Evolutionary conservation across 768 basidiomycete genomes (phyloP).

Genomic region (Pisolithus orientalis): DNA sequence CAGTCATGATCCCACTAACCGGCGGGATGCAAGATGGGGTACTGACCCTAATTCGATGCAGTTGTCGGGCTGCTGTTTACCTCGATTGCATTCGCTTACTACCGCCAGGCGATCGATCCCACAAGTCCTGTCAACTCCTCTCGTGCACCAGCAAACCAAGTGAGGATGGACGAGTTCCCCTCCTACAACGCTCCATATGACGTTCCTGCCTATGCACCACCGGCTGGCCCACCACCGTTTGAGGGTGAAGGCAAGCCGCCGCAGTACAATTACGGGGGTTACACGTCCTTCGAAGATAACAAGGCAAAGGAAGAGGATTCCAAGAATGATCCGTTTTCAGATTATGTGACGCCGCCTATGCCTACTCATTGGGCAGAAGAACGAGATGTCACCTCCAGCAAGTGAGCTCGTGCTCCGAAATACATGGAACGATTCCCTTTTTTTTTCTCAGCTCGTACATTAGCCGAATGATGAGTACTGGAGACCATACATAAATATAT

Average conservation of each 20-base stretch:
- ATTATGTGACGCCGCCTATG: constrained; percentile 32
- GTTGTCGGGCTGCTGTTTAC: constrained; percentile 58
- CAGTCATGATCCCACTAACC: constrained; percentile 16
- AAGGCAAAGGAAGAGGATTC: constrained; percentile 27
- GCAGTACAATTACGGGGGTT: constrained; percentile 37
- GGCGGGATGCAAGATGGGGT: neutral
- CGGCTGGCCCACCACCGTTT: constrained; percentile 43
- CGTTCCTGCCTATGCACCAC: constrained; percentile 39
- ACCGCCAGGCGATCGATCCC: constrained; percentile 72
- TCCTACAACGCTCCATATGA: constrained; percentile 57
- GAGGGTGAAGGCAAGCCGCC: constrained; percentile 40
- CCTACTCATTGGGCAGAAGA: constrained; percentile 34
- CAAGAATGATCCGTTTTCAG: constrained; percentile 53
- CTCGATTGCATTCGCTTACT: constrained; percentile 61
- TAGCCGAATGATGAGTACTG: too few species aligned
- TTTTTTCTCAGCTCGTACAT: too few species aligned
- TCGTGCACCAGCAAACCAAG: constrained; percentile 36
- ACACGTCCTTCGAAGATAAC: constrained; percentile 20
- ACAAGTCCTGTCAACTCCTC: constrained; percentile 44
- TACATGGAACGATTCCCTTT: too few species aligned
- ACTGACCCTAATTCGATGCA: constrained; percentile 17
- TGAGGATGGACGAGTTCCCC: constrained; percentile 35
- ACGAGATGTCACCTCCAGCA: constrained; percentile 32
- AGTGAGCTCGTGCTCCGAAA: too few species aligned
- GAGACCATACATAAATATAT: too few species aligned